Base-by-base conservation (phyloP, 305 asterid species). In the Solanum hybrid region DNA sequence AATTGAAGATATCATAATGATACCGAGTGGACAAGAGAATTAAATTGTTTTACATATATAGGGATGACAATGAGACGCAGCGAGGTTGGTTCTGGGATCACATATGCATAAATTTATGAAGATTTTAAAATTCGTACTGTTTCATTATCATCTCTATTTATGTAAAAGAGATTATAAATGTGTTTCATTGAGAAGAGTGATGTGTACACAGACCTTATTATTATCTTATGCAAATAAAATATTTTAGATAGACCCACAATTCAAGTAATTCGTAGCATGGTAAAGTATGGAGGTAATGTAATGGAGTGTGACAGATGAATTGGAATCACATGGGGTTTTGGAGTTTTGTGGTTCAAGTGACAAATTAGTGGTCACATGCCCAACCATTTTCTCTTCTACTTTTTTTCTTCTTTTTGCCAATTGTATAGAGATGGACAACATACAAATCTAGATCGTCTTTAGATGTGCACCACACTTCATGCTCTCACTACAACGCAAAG, bases 291-390 rank as follows among this genome's bases (percentile, higher is more conserved):
- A 81, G 86, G 86, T 81, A 40, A 40, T 40, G 36, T 26, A 40
- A 81, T 40, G 87, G 27, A 40, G 51, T 81, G 69, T 81, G 87
- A 42, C 71, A 27, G 35, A 26, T 42, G 87, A 81, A 81, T 24
- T 42, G 72, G 71, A 81, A 42, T 81, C 87, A 81, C 87, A 81
- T 81, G 87, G 87, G 2, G 10, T 26, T 42, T 42, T 81, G 87
- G 87, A 81, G 17, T 81, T 81, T 81, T 40, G 37, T 15, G 9
- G 4, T 81, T 81, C 71, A 13, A 80, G 36, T 81, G 86, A 40
- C 86, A 81, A 81, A 40, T 40, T 42, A 40, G 87, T 27, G 87
- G 87, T 81, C 87, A 81, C 87, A 81, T 81, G 87, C 71, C 17
- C 26, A 81, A 81, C 87, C 71, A 81, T 81, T 81, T 81, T 81